Conservation (phyloP, 129 eudicot genomes). For the Tanacetum coccineum region DNA sequence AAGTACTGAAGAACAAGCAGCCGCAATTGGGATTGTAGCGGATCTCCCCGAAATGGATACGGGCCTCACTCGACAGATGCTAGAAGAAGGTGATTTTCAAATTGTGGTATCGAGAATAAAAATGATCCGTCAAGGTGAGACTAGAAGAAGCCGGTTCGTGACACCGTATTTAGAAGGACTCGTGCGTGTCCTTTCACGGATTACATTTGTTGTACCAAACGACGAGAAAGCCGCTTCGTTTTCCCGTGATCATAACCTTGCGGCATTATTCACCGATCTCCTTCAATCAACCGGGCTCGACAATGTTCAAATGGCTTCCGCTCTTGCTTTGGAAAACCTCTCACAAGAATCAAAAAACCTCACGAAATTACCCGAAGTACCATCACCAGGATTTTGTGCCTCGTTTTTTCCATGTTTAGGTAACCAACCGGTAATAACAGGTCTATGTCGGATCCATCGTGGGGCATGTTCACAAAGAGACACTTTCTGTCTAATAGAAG, state of each 20-base stretch:
- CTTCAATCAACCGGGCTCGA: slow-evolving; percentile 77
- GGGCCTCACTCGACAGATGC: slow-evolving; percentile 67
- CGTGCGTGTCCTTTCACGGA: slow-evolving; percentile 72
- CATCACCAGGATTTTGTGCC: slow-evolving; percentile 53
- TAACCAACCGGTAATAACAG: slow-evolving; percentile 50
- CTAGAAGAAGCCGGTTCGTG: slow-evolving; percentile 73
- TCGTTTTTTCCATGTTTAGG: slow-evolving; percentile 64
- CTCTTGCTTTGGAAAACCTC: slow-evolving; percentile 70
- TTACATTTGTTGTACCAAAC: slow-evolving; percentile 60
- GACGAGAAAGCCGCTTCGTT: slow-evolving; percentile 57
- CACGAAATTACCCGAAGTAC: slow-evolving; percentile 53
- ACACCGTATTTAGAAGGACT: slow-evolving; percentile 90
- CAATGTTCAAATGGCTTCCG: slow-evolving; percentile 78
- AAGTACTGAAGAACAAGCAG: slow-evolving; percentile 89
- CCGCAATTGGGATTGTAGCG: slow-evolving; percentile 75
- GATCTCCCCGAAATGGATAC: slow-evolving; percentile 74
- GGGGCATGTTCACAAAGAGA: slow-evolving; percentile 61
- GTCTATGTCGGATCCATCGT: slow-evolving; percentile 66
- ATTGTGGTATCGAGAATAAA: slow-evolving; percentile 46
- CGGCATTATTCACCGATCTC: slow-evolving; percentile 61
- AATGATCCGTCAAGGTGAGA: slow-evolving; percentile 76
- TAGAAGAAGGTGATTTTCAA: slow-evolving; percentile 57
- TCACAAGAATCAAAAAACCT: slow-evolving; percentile 57
- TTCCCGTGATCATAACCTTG: slow-evolving; percentile 58
- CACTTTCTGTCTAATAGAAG: slow-evolving; percentile 75